These are phyloP conservation scores for Penicillium soppii DNA, from an alignment of 495 filamentous ascomycete species.

Conservation along the genomic window DNA sequence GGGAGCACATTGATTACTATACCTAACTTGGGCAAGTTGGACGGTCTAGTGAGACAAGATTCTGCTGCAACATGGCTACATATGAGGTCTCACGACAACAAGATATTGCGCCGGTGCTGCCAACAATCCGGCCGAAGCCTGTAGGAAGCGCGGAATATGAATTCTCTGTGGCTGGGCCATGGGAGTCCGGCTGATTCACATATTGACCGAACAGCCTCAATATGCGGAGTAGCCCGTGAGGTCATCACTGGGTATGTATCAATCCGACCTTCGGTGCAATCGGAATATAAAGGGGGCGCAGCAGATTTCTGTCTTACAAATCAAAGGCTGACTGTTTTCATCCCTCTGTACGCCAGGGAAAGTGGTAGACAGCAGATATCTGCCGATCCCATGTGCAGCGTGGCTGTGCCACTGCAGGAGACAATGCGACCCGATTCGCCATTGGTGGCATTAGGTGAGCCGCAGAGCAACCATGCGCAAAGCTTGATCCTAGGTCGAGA, in stretches of 20 bases:
- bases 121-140: neutral
- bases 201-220: neutral
- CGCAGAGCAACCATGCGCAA: neutral
- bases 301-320: neutral
- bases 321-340: neutral
- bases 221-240: neutral
- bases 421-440: slow-evolving; percentile 13
- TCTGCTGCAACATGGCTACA: neutral
- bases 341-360: neutral
- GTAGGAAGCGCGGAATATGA: neutral
- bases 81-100: neutral
- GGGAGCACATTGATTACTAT: too few relatives aligned
- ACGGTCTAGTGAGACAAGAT: neutral
- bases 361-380: neutral
- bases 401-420: slow-evolving; percentile 7
- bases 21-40: neutral
- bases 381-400: slow-evolving; percentile 5
- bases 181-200: neutral
- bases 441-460: neutral
- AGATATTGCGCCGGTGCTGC: neutral
- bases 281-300: neutral
- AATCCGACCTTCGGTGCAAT: neutral
- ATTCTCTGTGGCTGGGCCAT: neutral
- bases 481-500: neutral
- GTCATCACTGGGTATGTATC: neutral